Evolutionary conservation across 441 rosid species (phyloP), one percentile per base, ranked within the genome.

Genomic region (Kokia cookei): DNA sequence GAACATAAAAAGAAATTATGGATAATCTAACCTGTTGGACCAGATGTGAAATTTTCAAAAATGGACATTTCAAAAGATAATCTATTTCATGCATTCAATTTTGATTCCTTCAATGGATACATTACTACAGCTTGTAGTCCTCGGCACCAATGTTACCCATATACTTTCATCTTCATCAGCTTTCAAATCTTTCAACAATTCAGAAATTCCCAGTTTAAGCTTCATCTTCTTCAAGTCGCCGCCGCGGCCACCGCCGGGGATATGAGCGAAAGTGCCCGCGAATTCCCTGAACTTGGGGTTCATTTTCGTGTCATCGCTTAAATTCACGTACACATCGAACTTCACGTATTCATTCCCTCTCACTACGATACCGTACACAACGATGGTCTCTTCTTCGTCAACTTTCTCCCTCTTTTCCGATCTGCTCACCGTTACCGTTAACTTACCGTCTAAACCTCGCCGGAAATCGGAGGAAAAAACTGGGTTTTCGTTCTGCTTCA

Each of bases 261-360:
- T 67, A 32, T 76, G 11, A 10, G 37, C 70, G 29, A 76, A 68
- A 15, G 71, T 71, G 35, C 80, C 76, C 5, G 76, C 73, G 12
- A 77, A 77, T 53, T 77, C 80, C 51, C 76, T 65, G 9, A 29
- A 64, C 62, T 65, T 59, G 5, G 80, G 76, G 15, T 51, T 14
- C 8, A 53, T n/a, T 12, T 14, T 29, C 7, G 72, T 65, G 9
- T 47, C 22, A 10, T 77, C 67, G 10, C 59, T 65, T 17, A 65
- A 48, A 42, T 77, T 77, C 5, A 77, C 67, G 24, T 65, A 77
- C 2, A 77, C 76, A 24, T 77, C 80, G 11, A 76, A 76, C 60
- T 76, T 76, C 0, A 55, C 54, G 4, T 61, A 71, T 1, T 19
- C 71, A n/a, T 54, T 66, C 9, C 58, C 58, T 29, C 65, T 72